These are phyloP conservation scores for Tetradesmus lagerheimii DNA, from an alignment of 139 green algal species.

Conservation along the genomic window DNA sequence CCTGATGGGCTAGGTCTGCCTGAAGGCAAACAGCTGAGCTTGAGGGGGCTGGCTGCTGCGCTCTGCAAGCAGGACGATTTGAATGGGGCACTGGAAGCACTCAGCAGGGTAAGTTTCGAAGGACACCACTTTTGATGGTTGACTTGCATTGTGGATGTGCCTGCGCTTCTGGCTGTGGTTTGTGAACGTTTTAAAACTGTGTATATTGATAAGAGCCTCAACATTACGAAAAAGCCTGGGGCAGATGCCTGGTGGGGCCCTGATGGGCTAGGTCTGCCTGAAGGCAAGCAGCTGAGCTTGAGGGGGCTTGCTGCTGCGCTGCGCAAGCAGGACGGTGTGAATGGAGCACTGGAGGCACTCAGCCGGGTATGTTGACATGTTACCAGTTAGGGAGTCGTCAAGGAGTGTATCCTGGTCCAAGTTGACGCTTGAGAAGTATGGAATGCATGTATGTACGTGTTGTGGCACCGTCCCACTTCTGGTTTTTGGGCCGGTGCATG, in stretches of 20 bases:
- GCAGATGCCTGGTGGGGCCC: slow-evolving; percentile 55
- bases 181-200: no score
- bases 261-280: slow-evolving; percentile 25
- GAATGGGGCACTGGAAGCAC: slow-evolving; percentile 64
- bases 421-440: no score
- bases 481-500: no score
- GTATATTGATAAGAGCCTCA: no score
- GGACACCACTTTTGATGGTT: no score
- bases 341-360: slow-evolving; percentile 70
- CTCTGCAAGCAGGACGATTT: slow-evolving; percentile 75
- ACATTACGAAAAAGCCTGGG: no score
- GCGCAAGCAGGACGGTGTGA: slow-evolving; percentile 71
- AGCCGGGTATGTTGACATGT: slow-evolving; percentile 43
- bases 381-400: no score
- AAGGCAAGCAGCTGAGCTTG: slow-evolving; percentile 52
- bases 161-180: no score
- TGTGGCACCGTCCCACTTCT: no score
- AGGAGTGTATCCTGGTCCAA: no score
- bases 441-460: no score
- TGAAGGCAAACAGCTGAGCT: slow-evolving; percentile 46
- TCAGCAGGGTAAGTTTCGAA: slow-evolving; percentile 48
- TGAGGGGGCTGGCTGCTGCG: slow-evolving; percentile 59
- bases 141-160: no score
- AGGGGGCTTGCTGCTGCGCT: slow-evolving; percentile 61
- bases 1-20: slow-evolving; percentile 25